Base-by-base conservation (phyloP, 176 grass and related monocot genomes). In the Bonia amplexicaulis region DNA sequence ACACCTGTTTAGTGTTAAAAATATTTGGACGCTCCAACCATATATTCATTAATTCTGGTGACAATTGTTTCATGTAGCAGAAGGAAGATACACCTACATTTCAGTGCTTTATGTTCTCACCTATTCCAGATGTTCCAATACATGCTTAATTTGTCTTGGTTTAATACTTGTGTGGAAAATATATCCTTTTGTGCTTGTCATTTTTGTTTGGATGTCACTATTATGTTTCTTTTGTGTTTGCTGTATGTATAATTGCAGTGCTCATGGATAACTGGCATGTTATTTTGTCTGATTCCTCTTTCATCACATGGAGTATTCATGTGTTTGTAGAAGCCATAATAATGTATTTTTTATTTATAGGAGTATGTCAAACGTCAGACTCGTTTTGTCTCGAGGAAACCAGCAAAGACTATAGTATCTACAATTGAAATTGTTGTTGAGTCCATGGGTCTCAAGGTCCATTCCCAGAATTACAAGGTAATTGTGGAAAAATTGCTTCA, bases 401-500 rank as follows among this genome's bases (percentile, higher is more conserved):
- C 96, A 39, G 87, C 93, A 61, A 93, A 84, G 58, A 91, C 69
- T 54, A 94, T 99, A 53, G 76, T 94, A 48, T 90, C 86, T 83
- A 96, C 86, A 23, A 96, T 96, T 79, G 88, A 90, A 78, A 84
- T 60, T 87, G 93, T 92, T 71, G 84, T 90, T 17, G 55, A 91
- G 84, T 92, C 86, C 9, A 92, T 99, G 84, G 90, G 90, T 88
- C 76, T 99, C 49, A 96, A 94, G 81, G 96, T 99, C 61, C 93
- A 96, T 67, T 93, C 96, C 12, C 90, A 91, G 86, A 96, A 99
- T 82, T 99, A 96, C 66, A 94, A 96, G 93, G 96, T 99, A 94
- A 69, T 75, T 73, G 74, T 78, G 8, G 25, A 59, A 86, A 40
- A 29, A 14, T 41, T 73, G 61, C 67, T 86, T 87, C 63, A 26